Evolutionary conservation across 2,329 filamentous ascomycete genomes (phyloP), one percentile per base, ranked within the genome.

Genomic region (Talaromyces piceae): DNA sequence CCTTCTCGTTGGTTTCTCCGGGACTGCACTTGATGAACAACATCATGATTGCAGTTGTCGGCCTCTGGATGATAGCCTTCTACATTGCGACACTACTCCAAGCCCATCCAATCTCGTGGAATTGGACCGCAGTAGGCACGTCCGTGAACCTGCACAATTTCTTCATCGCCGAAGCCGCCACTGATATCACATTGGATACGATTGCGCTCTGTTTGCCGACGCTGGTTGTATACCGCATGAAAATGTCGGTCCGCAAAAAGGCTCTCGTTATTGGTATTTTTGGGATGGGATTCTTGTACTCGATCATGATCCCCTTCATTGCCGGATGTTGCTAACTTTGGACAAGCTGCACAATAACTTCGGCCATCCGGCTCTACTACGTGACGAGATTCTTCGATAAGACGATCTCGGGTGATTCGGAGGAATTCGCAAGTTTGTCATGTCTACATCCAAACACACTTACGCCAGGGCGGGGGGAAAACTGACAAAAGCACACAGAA

Each of bases 211-310:
- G 47, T 28, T 44, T 50, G 47, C 47, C 47, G 3, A 31, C 41
- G 28, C 27, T 50, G 13, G 31, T 50, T 33, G 47, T 50, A 26
- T 50, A 50, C 33, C 27, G 39, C 7, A 50, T 45, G 47, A 2
- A 12, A 4, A 43, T 50, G 39, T 33, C 39, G 23, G 12, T 44
- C 9, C 27, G 26, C 18, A 44, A 50, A n/a, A 50, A 50, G 27
- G 28, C 18, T 18, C n/a, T 50, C 12, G 47, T 50, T 2, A 28
- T 50, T 45, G 47, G 23, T 26, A 50, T 50, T 22, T 50, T 50
- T 50, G 39, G 47, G 5, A 20, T 50, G 13, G 47, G 47, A 18
- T 50, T 50, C 30, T 50, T 50, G 47, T 50, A 50, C 23, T 26
- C 8, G 22, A 9, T 37, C 6, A 4, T 22, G 30, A 7, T 27